phyloP scores from a whole-genome alignment of 176 grass and related monocot species.

The Rhynchospora tenuis region DNA sequence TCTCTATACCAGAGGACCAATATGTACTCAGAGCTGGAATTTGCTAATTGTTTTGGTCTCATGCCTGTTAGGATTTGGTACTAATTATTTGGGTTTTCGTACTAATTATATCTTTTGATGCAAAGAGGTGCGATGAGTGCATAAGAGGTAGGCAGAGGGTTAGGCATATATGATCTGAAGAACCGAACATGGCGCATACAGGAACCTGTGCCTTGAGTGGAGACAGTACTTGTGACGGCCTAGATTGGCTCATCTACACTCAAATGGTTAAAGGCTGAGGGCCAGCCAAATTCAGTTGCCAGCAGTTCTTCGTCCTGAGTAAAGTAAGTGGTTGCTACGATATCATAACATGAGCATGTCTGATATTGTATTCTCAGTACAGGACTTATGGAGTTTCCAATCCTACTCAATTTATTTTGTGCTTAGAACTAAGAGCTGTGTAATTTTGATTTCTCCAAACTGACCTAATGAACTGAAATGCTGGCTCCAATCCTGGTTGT shows the following conservation, averaged over 20 bases:
- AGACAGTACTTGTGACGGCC: constrained; percentile 75
- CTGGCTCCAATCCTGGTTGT: background rate
- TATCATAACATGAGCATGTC: background rate
- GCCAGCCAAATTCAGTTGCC: constrained; percentile 54
- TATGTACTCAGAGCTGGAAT: background rate
- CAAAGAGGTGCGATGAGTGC: constrained; percentile 80
- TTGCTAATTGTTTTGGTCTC: background rate
- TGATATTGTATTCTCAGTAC: background rate
- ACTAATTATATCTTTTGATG: constrained; percentile 16
- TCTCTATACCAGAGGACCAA: background rate
- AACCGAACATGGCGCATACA: constrained; percentile 83
- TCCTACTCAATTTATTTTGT: background rate
- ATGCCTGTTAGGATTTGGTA: background rate
- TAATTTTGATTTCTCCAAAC: background rate
- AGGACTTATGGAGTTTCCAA: background rate
- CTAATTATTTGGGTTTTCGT: no score
- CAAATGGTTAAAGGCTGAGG: constrained; percentile 55
- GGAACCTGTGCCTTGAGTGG: constrained; percentile 71
- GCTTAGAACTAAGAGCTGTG: background rate
- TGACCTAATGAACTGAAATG: background rate
- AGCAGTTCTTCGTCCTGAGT: constrained; percentile 32
- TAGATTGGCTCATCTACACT: constrained; percentile 91
- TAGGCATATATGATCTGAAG: constrained; percentile 59
- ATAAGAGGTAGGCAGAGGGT: constrained; percentile 56
- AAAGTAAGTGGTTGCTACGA: background rate